Conservation (phyloP, 179 eudicot species). For the Drosera spatulata region DNA sequence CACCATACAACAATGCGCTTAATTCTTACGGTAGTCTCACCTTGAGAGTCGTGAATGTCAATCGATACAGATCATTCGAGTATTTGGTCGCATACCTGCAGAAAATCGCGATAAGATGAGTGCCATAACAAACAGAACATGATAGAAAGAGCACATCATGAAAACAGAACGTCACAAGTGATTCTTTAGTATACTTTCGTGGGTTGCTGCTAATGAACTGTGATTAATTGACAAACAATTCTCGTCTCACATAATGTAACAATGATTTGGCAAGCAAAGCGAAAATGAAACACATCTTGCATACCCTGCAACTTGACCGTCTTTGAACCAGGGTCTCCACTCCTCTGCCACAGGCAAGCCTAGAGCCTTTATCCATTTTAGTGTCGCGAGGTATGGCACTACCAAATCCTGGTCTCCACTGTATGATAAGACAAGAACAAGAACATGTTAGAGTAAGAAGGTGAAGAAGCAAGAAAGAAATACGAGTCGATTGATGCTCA, state of each 20-base stretch:
- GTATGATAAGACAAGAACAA: background rate
- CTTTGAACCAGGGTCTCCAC: constrained; percentile 4
- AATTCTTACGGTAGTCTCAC: background rate
- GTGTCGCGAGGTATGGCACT: constrained; percentile 1
- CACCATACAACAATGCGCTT: background rate
- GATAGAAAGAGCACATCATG: background rate
- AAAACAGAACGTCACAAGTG: too few species aligned
- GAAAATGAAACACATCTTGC: background rate
- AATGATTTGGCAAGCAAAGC: too few species aligned
- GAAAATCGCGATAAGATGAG: too few species aligned
- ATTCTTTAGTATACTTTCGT: too few species aligned
- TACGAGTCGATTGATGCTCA: background rate
- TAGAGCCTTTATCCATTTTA: constrained; percentile 3
- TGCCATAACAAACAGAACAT: background rate
- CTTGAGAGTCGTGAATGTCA: constrained; percentile 5
- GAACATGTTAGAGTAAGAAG: background rate
- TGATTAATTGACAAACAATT: too few species aligned
- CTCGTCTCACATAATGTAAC: too few species aligned
- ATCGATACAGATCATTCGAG: constrained; percentile 3
- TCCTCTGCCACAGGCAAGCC: background rate
- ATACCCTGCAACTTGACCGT: constrained; percentile 6
- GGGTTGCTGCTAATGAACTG: too few species aligned
- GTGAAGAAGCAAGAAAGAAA: background rate
- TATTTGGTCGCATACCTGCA: constrained; percentile 3
- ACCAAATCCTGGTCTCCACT: constrained; percentile 7